Evolutionary conservation across 1,284 basidiomycete species (phyloP).

Genomic region (Sutorius eximius): DNA sequence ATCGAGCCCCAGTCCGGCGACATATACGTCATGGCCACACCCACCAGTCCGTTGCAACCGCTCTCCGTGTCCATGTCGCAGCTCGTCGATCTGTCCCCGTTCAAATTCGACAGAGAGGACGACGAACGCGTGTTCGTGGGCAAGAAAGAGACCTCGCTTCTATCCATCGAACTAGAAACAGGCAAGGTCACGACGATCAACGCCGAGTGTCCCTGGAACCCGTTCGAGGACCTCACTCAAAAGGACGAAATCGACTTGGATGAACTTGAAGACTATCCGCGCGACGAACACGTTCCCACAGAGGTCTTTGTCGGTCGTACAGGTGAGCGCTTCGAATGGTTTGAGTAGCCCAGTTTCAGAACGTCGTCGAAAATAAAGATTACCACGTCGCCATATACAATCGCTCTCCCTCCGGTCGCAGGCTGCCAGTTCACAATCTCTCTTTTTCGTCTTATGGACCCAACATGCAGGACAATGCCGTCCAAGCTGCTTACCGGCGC

Average conservation of each 20-base stretch:
- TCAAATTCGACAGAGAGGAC: conserved; percentile 69
- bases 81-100: conserved; percentile 85
- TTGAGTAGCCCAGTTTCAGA: conserved; percentile 6
- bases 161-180: conserved; percentile 81
- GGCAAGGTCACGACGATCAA: conserved; percentile 80
- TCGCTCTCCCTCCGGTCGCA: conserved; percentile 36
- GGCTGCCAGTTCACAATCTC: conserved; percentile 67
- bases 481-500: conserved; percentile 65
- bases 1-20: conserved; percentile 90
- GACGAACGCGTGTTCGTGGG: conserved; percentile 78
- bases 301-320: conserved; percentile 82
- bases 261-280: conserved; percentile 63
- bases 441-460: conserved; percentile 84
- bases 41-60: conserved; percentile 68
- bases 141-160: conserved; percentile 78
- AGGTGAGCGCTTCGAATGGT: conserved; percentile 48
- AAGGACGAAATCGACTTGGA: conserved; percentile 58
- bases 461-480: conserved; percentile 69
- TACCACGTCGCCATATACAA: conserved; percentile 72
- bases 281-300: conserved; percentile 41
- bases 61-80: conserved; percentile 85
- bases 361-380: conserved; percentile 55
- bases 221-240: conserved; percentile 51
- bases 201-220: conserved; percentile 75
- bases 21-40: conserved; percentile 77